Evolutionary conservation across 257 asterid genomes (phyloP), one percentile per base, ranked within the genome.

Genomic region (Primulina tabacum): DNA sequence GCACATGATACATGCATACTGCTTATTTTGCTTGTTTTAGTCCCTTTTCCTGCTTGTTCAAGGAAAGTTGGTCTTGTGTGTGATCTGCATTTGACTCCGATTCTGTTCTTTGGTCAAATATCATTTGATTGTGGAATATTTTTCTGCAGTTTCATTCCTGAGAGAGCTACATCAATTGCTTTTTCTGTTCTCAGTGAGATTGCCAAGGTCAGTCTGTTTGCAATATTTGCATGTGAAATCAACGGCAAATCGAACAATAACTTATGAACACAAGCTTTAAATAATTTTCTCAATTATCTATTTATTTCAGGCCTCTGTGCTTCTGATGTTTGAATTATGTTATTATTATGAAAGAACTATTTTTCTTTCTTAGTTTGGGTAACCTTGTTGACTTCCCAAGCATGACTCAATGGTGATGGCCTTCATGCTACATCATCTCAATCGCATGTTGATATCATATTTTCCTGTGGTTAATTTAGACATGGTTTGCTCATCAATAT

Each of bases 131-230:
- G 59, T 50, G 60, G 16, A n/a, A 38, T 47, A 3, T 66, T 35
- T 74, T 73, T 70, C 37, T 82, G 83, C 92, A 92, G 98, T 71
- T 89, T 83, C 75, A 60, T 87, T 68, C 89, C 92, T 20, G 92
- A 86, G 79, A 92, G 89, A 84, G 98, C 97, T 77, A 81, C 96
- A 32, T 82, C 97, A 28, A 79, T 89, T 61, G 98, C 96, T 2
- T 83, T 88, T 77, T 81, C 88, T 66, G 78, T 88, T 65, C 82
- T 89, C 38, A 73, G 69, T 69, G 92, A 89, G 83, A 89, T 92
- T 18, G 80, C 85, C 43, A 73, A 88, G 95, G 98, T 92, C 62
- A 33, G 93, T 55, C 68, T 60, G 72, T 6, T 40, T 47, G 26
- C 60, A 21, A 29, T 65, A 50, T 34, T 58, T 52, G 52, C 55